Conservation (phyloP, 148 eudicot species). For the Camellia sinensis region DNA sequence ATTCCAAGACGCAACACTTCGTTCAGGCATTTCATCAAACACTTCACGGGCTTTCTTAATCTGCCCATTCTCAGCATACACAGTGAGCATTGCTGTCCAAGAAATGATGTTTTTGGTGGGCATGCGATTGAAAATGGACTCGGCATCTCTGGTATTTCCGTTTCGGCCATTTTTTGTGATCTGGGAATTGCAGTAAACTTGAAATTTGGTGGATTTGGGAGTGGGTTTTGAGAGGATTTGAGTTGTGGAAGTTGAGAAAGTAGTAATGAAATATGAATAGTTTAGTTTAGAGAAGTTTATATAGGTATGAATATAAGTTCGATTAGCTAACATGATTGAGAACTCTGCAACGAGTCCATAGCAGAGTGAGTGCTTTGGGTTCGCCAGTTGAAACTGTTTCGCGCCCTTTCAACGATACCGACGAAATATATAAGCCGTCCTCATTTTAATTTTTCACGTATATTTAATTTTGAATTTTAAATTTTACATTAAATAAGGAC, state of each 20-base stretch:
- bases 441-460: too few species aligned
- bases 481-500: too few species aligned
- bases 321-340: constrained; percentile 10
- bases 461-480: too few species aligned
- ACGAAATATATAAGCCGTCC: too few species aligned
- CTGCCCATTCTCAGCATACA: constrained; percentile 39
- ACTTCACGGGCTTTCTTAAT: constrained; percentile 41
- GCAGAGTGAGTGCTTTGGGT: background rate
- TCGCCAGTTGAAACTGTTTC: background rate
- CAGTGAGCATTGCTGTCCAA: constrained; percentile 57
- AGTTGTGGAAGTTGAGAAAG: constrained; percentile 13
- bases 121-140: constrained; percentile 41
- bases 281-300: background rate
- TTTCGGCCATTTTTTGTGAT: constrained; percentile 45
- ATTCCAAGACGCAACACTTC: constrained; percentile 59
- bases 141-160: constrained; percentile 48
- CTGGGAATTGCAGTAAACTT: constrained; percentile 43
- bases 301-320: background rate
- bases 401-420: background rate
- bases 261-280: background rate
- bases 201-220: constrained; percentile 5
- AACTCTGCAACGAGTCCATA: background rate
- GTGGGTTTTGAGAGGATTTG: constrained; percentile 13
- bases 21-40: constrained; percentile 60
- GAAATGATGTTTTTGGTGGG: constrained; percentile 40